Evolutionary conservation across 306 rosid species (phyloP), one percentile per base, ranked within the genome.

Genomic region (Quercus wislizeni): DNA sequence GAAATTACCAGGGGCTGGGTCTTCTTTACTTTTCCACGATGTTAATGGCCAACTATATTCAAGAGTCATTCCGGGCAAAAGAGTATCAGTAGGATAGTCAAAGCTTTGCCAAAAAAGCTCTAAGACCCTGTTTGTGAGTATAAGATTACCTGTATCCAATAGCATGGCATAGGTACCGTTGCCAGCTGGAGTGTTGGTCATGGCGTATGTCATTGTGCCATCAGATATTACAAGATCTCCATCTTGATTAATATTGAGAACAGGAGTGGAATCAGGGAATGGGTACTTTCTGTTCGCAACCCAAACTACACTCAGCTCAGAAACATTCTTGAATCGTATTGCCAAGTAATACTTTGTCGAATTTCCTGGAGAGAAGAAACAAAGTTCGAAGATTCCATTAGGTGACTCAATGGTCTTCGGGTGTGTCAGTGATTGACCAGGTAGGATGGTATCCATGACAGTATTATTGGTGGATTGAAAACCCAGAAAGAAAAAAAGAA

Each of bases 41-140:
- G 0, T 14, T 25, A 62, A 62, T 27, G 41, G 0, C 38, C 38
- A 0, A 5, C 1, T 0, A 33, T 33, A 0, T 33, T 0, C 5
- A 1, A 33, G 38, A 33, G 38, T 5, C 69, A 63, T 63, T 63
- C 69, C 43, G 41, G 69, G 69, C 21, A 63, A 28, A 15, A 28
- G 20, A 2, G 41, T 63, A 28, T 27, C 2, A 28, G 41, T 27
- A 63, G 69, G 69, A 62, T 27, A 0, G n/a, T 27, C 69, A 14
- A 62, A 62, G 69, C 38, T 62, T 5, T 62, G 38, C 69, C 69
- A 27, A 1, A 20, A 68, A 27, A 62, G 0, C 19, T 27, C 19
- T 0, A 1, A 27, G 69, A 2, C 69, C 41, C 38, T 12, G 69
- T 62, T 5, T 5, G n/a, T 62, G n/a, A 62, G 11, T 1, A 62